phyloP scores from a whole-genome alignment of 176 grass and related monocot genomes.

The Oryza nivara region DNA sequence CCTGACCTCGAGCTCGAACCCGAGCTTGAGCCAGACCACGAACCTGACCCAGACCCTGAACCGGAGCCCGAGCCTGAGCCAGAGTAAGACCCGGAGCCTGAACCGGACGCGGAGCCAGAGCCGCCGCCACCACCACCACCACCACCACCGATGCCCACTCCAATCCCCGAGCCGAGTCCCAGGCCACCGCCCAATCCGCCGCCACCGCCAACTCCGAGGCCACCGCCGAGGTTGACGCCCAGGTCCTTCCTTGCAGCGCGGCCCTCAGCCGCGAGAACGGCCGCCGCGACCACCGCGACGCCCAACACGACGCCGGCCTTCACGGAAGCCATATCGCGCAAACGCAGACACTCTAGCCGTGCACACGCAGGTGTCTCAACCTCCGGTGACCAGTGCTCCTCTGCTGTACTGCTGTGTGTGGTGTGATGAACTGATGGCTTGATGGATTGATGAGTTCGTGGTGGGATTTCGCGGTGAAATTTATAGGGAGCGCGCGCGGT shows the following conservation, averaged over 20 bases:
- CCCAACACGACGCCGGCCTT: conserved; percentile 38
- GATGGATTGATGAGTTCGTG: conserved; percentile 11
- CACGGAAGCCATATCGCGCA: conserved; percentile 37
- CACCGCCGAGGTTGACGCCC: conserved; percentile 38
- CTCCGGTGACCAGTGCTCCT: not conserved
- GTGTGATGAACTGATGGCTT: not conserved
- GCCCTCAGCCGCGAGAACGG: conserved; percentile 41
- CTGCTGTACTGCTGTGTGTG: not conserved
- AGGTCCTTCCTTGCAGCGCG: conserved; percentile 62
- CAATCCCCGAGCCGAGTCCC: conserved; percentile 41
- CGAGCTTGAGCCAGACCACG: conserved; percentile 11
- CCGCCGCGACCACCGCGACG: conserved; percentile 25
- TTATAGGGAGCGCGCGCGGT: conserved; percentile 33
- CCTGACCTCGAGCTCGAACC: not conserved
- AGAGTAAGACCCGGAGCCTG: conserved; percentile 14
- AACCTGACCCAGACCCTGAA: conserved; percentile 39
- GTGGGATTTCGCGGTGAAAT: not conserved
- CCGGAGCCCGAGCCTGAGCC: not conserved
- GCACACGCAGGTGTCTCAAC: not conserved
- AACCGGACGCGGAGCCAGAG: not conserved
- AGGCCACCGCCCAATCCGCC: conserved; percentile 25
- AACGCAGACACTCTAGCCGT: not conserved
- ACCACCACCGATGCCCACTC: conserved; percentile 37
- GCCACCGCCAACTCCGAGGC: conserved; percentile 37
- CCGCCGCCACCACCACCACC: conserved; percentile 19